phyloP scores from a whole-genome alignment of 2,329 filamentous ascomycete genomes.

The Clonostachys rhizophaga region DNA sequence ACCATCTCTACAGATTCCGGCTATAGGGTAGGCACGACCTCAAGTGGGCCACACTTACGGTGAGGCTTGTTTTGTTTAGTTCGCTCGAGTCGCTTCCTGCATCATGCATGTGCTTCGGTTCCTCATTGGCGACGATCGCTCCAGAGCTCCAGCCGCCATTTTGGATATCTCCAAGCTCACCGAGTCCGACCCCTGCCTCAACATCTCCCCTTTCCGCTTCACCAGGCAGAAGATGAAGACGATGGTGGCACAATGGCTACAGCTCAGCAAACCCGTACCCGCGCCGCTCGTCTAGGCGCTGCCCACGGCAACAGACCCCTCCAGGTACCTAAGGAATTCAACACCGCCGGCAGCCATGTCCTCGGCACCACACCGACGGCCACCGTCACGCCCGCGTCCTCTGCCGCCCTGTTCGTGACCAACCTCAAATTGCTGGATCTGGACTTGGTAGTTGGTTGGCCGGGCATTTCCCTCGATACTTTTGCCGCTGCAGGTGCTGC shows the following conservation, averaged over 20 bases:
- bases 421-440: slow-evolving; percentile 82
- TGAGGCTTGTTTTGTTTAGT: no score
- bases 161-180: no score
- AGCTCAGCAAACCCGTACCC: background rate
- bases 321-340: background rate
- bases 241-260: background rate
- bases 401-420: slow-evolving; percentile 58
- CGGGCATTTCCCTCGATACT: slow-evolving; percentile 63
- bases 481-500: slow-evolving; percentile 57
- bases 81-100: no score
- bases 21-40: no score
- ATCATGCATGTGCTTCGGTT: no score
- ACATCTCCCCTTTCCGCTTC: no score
- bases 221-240: no score
- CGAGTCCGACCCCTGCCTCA: no score
- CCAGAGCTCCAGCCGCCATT: no score
- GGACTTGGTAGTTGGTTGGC: slow-evolving; percentile 75
- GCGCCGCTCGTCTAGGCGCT: background rate
- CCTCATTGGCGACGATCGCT: no score
- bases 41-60: no score
- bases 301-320: background rate
- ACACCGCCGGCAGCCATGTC: background rate
- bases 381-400: slow-evolving; percentile 6
- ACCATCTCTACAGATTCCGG: no score
- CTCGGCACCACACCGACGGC: background rate